Evolutionary conservation across 805 yeast species (phyloP), one percentile per base, ranked within the genome.

Genomic region (Yamadazyma scolyti): DNA sequence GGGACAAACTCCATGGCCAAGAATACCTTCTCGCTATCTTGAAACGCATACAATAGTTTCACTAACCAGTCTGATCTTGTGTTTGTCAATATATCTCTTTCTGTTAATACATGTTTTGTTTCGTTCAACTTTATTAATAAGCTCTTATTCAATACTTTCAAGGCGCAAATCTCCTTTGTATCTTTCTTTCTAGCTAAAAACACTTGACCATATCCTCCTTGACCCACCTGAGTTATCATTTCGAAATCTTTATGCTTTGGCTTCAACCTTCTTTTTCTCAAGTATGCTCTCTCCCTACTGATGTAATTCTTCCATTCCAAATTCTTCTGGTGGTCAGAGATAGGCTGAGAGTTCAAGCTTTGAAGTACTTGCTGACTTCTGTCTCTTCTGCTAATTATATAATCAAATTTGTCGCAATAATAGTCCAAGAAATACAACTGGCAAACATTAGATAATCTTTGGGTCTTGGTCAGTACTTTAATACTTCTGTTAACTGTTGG

Each of bases 1-100:
- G 99, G 97, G n/a, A 93, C 98, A 58, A 85, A 93, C 56, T 93
- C 98, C 99, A 93, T 93, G 2, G 98, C 98, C 50, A 93, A 68
- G 48, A 86, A 93, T 18, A 93, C 84, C 50, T 83, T 84, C 40
- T 84, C 89, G 0, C 80, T 59, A 59, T 93, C 97, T 58, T 93
- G 99, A 64, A 93, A 93, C 2, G 97, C 96, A 55, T 93, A 93
- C 36, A 87, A 70, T 30, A 93, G 68, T 58, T 88, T 88, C 23
- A 93, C 98, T 22, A 93, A 68, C 99, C 99, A 93, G 38, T 88
- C 96, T 29, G 90, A 79, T 55, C 96, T 74, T 2, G 97, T 87
- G 22, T 93, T 90, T n/a, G 97, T 90, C 46, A 93, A 68, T 39
- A 93, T 90, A 55, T 93, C 99, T 54, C 99, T 77, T 55, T 93